phyloP scores from a whole-genome alignment of 2,329 filamentous ascomycete genomes.

The Diplocarpon rosae region DNA sequence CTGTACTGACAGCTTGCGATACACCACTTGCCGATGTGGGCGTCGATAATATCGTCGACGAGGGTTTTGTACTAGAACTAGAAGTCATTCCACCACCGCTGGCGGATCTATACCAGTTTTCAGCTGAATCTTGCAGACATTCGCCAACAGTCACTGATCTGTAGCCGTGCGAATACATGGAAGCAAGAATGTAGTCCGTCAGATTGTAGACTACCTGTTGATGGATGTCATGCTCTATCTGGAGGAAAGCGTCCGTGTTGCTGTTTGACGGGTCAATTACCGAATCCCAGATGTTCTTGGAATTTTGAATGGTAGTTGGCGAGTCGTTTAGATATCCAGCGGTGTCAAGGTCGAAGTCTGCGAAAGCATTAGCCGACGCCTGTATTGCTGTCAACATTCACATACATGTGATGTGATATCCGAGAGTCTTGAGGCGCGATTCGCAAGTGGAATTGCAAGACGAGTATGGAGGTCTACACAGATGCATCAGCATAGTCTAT shows the following conservation, averaged over 20 bases:
- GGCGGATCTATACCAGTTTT: constrained; percentile 32
- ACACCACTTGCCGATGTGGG: background rate
- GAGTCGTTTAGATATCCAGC: constrained; percentile 37
- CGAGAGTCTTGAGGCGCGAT: constrained; percentile 30
- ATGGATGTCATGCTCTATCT: constrained; percentile 37
- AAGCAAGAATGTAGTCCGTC: constrained; percentile 27
- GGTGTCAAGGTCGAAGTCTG: constrained; percentile 33
- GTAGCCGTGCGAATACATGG: constrained; percentile 29
- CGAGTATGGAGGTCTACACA: constrained; percentile 32
- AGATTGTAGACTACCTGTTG: constrained; percentile 29
- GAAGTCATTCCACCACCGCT: constrained; percentile 2
- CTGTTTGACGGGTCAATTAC: constrained; percentile 14
- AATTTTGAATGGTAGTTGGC: constrained; percentile 34
- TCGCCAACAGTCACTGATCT: constrained; percentile 35
- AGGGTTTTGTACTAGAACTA: background rate
- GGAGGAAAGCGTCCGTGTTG: constrained; percentile 30
- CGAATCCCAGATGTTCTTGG: constrained; percentile 32
- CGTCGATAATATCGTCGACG: background rate
- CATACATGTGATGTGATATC: constrained; percentile 35
- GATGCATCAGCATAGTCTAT: background rate
- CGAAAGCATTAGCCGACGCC: background rate
- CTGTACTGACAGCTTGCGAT: constrained; percentile 3
- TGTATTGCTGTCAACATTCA: background rate
- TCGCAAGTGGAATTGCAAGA: constrained; percentile 32
- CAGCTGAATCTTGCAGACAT: constrained; percentile 34